Evolutionary conservation across 2,329 filamentous ascomycete genomes (phyloP).

Genomic region (Geoglossum cookeanum): DNA sequence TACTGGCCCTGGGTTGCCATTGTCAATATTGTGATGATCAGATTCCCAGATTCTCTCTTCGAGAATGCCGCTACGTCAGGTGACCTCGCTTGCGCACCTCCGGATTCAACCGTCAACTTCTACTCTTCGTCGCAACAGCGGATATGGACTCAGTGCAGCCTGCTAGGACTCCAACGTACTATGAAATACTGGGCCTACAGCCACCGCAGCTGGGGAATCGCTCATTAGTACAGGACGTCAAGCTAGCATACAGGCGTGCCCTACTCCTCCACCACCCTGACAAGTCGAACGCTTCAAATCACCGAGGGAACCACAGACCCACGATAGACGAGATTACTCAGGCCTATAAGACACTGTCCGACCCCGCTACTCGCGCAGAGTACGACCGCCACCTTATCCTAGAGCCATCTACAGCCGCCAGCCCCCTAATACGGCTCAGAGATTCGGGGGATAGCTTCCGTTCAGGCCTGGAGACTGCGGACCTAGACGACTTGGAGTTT

Average conservation of each 20-base stretch:
- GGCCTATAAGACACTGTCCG: slow-evolving; percentile 35
- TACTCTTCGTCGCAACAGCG: background rate
- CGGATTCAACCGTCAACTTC: too few relatives aligned
- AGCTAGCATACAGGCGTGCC: slow-evolving; percentile 35
- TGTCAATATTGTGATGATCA: background rate
- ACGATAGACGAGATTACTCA: slow-evolving; percentile 38
- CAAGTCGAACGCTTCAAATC: slow-evolving; percentile 18
- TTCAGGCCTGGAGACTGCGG: slow-evolving; percentile 35
- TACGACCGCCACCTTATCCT: slow-evolving; percentile 29
- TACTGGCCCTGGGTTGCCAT: slow-evolving; percentile 12
- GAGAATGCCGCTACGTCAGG: too few relatives aligned
- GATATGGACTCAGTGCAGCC: background rate
- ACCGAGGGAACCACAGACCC: slow-evolving; percentile 8
- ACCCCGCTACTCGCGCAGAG: slow-evolving; percentile 23
- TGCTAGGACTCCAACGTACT: background rate
- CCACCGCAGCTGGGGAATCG: slow-evolving; percentile 4
- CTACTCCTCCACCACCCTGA: slow-evolving; percentile 40
- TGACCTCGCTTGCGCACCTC: too few relatives aligned
- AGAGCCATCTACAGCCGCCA: slow-evolving; percentile 13
- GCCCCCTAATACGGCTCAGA: slow-evolving; percentile 11
- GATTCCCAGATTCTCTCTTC: background rate
- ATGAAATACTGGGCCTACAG: background rate
- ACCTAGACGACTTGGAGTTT: slow-evolving; percentile 34
- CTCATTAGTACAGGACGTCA: slow-evolving; percentile 20
- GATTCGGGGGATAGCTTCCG: slow-evolving; percentile 19